phyloP scores from a whole-genome alignment of 75 land plant species.

The Gnetum montanum region DNA sequence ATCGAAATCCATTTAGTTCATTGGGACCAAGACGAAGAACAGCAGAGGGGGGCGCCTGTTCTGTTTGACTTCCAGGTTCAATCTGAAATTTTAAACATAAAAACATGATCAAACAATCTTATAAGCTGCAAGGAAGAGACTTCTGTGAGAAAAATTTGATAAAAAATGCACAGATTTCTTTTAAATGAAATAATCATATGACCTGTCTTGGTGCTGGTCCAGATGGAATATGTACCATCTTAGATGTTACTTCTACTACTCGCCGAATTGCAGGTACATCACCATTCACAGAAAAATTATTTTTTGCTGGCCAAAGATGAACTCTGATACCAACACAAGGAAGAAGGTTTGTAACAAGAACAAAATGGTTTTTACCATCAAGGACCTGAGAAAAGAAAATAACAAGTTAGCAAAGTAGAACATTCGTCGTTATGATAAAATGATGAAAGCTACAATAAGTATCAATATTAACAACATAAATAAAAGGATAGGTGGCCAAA shows the following conservation, averaged over 20 bases:
- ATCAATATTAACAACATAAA: too few species aligned
- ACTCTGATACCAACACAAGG: conserved; percentile 87
- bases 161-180: too few species aligned
- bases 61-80: conserved; percentile 97
- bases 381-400: conserved; percentile 69
- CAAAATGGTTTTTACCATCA: conserved; percentile 61
- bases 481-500: too few species aligned
- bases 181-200: conserved; percentile 5
- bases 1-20: conserved; percentile 80
- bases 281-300: conserved; percentile 12
- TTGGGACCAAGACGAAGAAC: conserved; percentile 50
- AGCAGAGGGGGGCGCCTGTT: conserved; percentile 91
- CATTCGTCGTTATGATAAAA: too few species aligned
- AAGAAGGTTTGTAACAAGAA: conserved; percentile 85
- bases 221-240: conserved; percentile 88
- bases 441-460: too few species aligned
- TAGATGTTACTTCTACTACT: conserved; percentile 80
- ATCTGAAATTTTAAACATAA: conserved; percentile 31
- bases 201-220: conserved; percentile 96
- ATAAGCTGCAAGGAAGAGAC: too few species aligned
- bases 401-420: conserved; percentile 1
- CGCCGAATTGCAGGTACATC: conserved; percentile 24
- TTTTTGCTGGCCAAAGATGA: conserved; percentile 88
- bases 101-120: conserved; percentile 3
- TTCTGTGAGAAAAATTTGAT: too few species aligned